Percentiles rank a stretch among this genome's conserved stretches.
These are phyloP conservation scores for Coemansia furcata DNA, from an alignment of 192 early-diverging fungal species.

Conservation along the genomic window DNA sequence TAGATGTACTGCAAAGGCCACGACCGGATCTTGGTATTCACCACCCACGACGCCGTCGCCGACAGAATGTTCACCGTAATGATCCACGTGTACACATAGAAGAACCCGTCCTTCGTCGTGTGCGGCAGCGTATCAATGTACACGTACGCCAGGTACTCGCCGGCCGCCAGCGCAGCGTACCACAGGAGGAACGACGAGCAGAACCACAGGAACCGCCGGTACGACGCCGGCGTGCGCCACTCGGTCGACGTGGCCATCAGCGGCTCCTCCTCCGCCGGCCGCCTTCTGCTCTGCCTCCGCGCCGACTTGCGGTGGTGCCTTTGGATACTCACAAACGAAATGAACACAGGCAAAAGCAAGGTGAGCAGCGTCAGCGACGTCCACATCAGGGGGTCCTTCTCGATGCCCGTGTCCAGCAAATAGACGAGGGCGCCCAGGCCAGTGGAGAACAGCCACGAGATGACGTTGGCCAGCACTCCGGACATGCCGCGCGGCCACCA, in stretches of 20 bases:
- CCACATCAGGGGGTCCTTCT: constrained; percentile 63
- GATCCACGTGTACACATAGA: constrained; percentile 76
- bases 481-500: constrained; percentile 74
- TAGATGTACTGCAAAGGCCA: constrained; percentile 70
- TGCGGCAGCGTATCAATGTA: constrained; percentile 61
- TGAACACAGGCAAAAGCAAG: constrained; percentile 65
- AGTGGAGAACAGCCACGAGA: constrained; percentile 67
- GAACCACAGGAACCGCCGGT: constrained; percentile 77
- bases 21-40: constrained; percentile 60
- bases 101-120: constrained; percentile 58
- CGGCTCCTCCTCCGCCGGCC: constrained; percentile 48
- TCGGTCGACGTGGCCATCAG: constrained; percentile 55
- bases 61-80: constrained; percentile 68
- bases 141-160: constrained; percentile 66
- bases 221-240: constrained; percentile 66
- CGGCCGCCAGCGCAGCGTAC: constrained; percentile 64
- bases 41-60: constrained; percentile 63
- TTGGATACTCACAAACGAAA: constrained; percentile 61
- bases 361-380: constrained; percentile 68
- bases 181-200: constrained; percentile 66
- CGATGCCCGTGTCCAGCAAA: constrained; percentile 52
- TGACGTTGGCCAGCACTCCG: constrained; percentile 59
- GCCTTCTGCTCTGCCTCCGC: constrained; percentile 30
- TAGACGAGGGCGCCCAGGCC: constrained; percentile 60
- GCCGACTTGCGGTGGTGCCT: constrained; percentile 30